Conservation (phyloP, 805 yeast species). For the Suhomyces vadensis region DNA sequence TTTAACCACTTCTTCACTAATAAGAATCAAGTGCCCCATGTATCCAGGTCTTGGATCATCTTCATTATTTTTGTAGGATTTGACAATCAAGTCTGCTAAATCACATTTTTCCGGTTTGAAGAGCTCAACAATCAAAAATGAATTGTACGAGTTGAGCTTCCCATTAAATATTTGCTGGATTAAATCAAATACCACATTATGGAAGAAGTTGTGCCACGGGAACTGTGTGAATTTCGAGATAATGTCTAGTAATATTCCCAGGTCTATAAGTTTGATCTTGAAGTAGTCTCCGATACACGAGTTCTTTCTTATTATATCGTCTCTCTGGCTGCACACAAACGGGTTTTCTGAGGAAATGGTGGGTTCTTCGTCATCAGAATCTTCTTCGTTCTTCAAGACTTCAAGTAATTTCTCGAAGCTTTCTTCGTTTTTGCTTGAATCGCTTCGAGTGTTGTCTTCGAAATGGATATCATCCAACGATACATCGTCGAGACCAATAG, state of each 20-base stretch:
- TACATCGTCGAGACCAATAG: conserved; percentile 38
- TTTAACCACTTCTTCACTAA: conserved; percentile 94
- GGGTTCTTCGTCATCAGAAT: conserved; percentile 48
- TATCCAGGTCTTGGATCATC: conserved; percentile 76
- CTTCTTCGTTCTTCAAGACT: conserved; percentile 31
- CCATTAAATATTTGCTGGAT: conserved; percentile 95
- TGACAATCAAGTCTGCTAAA: conserved; percentile 30
- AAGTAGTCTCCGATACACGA: conserved; percentile 86
- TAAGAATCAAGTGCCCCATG: conserved; percentile 94
- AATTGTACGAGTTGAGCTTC: conserved; percentile 84
- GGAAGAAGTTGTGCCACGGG: conserved; percentile 98
- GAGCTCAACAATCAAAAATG: conserved; percentile 38
- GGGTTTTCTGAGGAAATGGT: conserved; percentile 44
- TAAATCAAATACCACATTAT: conserved; percentile 94
- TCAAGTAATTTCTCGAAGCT: conserved; percentile 20
- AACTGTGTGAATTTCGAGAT: conserved; percentile 73
- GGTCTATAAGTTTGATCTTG: conserved; percentile 80
- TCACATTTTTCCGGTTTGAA: conserved; percentile 42
- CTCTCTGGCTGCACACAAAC: conserved; percentile 40
- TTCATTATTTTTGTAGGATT: conserved; percentile 44
- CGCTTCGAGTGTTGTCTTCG: conserved; percentile 13
- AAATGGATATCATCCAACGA: conserved; percentile 37
- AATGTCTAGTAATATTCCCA: conserved; percentile 65
- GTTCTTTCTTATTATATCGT: conserved; percentile 40
- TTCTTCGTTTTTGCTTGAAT: conserved; percentile 26